Percentiles rank a stretch among this genome's conserved stretches.
phyloP scores from a whole-genome alignment of 305 asterid genomes.

The Solanum hybrid region DNA sequence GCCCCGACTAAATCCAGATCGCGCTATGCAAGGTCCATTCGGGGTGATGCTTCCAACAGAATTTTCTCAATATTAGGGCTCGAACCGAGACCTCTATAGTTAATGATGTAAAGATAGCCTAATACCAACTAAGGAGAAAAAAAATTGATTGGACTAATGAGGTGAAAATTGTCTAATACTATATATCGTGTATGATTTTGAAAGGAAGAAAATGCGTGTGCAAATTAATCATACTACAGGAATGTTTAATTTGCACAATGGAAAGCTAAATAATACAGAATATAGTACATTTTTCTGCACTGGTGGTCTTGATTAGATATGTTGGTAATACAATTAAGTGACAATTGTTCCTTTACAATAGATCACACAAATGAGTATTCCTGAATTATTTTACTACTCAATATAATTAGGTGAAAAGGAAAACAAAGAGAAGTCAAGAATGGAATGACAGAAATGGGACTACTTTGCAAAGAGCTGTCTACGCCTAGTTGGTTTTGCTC shows the following conservation, averaged over 20 bases:
- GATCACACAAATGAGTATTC: background rate
- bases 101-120: background rate
- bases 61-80: no score
- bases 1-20: no score
- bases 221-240: background rate
- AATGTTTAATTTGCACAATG: background rate
- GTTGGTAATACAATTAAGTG: background rate
- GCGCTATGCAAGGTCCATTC: background rate
- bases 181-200: background rate
- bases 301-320: background rate
- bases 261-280: background rate
- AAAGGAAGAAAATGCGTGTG: background rate
- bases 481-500: slow-evolving; percentile 30
- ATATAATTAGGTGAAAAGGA: background rate
- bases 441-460: background rate
- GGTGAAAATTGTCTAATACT: background rate
- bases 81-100: background rate
- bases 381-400: slow-evolving; percentile 4
- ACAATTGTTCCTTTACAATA: background rate
- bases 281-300: background rate
- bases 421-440: slow-evolving; percentile 2
- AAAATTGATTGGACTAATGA: background rate
- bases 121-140: background rate
- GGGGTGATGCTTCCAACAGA: fast-evolving
- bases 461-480: slow-evolving; percentile 44